Evolutionary conservation across 2,329 filamentous ascomycete genomes (phyloP).

Genomic region (Aspergillus neotritici): DNA sequence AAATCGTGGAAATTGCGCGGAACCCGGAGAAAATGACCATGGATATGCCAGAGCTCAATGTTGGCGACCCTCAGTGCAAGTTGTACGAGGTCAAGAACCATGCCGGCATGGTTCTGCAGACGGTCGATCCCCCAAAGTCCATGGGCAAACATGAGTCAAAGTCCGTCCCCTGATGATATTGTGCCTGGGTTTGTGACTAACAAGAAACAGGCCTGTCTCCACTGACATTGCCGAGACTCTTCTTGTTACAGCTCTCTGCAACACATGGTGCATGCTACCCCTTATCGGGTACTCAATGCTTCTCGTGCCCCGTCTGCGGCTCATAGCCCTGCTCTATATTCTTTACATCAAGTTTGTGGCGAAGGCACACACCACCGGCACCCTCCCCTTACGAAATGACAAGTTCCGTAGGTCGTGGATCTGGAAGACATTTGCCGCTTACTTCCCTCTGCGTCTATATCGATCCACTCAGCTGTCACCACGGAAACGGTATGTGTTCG

Average conservation of each 20-base stretch:
- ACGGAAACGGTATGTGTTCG: conserved; percentile 77
- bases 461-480: conserved; percentile 69
- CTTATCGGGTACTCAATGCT: conserved; percentile 76
- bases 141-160: conserved; percentile 5
- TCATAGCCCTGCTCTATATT: conserved; percentile 61
- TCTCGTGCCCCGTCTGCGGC: conserved; percentile 74
- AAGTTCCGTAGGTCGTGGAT: conserved; percentile 62
- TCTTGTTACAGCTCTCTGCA: conserved; percentile 13
- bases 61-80: conserved; percentile 4
- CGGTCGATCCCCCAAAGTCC: not conserved
- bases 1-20: conserved; percentile 16
- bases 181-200: not conserved
- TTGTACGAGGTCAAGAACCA: conserved; percentile 12
- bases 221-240: conserved; percentile 8
- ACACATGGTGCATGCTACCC: conserved; percentile 40
- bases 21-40: conserved; percentile 16
- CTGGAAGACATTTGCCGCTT: conserved; percentile 75
- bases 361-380: conserved; percentile 63
- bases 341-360: conserved; percentile 66
- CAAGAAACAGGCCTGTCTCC: conserved; percentile 6
- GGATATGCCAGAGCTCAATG: conserved; percentile 11
- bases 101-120: conserved; percentile 8
- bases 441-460: conserved; percentile 76
- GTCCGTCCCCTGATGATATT: conserved; percentile 1
- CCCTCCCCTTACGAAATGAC: conserved; percentile 63